These are phyloP conservation scores for Xylariaceae sp. DNA, from an alignment of 2,329 filamentous ascomycete species.

Conservation along the genomic window DNA sequence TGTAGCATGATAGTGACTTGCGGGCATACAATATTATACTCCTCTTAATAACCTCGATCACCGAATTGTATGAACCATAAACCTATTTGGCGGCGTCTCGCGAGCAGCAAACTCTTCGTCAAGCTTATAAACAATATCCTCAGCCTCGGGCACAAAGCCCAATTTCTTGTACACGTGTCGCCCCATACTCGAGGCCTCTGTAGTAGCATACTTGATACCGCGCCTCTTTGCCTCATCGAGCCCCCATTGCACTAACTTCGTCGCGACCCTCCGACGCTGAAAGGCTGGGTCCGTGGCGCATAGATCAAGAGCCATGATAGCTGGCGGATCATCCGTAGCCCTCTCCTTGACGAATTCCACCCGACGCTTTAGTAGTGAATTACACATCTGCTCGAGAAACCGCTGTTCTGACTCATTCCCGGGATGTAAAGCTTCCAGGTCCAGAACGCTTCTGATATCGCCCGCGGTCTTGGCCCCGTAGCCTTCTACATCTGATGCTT, in stretches of 20 bases:
- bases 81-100: conserved; percentile 42
- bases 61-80: conserved; percentile 41
- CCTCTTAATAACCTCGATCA: too few relatives aligned
- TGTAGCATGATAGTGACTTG: too few relatives aligned
- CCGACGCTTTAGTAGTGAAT: conserved; percentile 43
- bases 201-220: conserved; percentile 41
- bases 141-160: conserved; percentile 42
- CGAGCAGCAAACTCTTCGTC: conserved; percentile 41
- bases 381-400: conserved; percentile 44
- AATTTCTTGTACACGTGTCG: conserved; percentile 44
- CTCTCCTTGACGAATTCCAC: conserved; percentile 42
- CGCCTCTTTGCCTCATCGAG: conserved; percentile 40
- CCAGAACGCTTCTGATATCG: conserved; percentile 30
- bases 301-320: conserved; percentile 49
- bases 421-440: conserved; percentile 40
- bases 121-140: conserved; percentile 42
- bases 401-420: conserved; percentile 43
- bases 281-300: conserved; percentile 53
- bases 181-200: conserved; percentile 48
- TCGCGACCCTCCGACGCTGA: conserved; percentile 49
- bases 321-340: conserved; percentile 37
- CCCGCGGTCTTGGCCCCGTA: conserved; percentile 41
- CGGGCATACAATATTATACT: too few relatives aligned
- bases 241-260: conserved; percentile 46
- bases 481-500: conserved; percentile 48